A percentile compares a stretch with the other conserved stretches of the same genome.
phyloP scores from a whole-genome alignment of 2,329 filamentous ascomycete species.

The Xylaria sp. region DNA sequence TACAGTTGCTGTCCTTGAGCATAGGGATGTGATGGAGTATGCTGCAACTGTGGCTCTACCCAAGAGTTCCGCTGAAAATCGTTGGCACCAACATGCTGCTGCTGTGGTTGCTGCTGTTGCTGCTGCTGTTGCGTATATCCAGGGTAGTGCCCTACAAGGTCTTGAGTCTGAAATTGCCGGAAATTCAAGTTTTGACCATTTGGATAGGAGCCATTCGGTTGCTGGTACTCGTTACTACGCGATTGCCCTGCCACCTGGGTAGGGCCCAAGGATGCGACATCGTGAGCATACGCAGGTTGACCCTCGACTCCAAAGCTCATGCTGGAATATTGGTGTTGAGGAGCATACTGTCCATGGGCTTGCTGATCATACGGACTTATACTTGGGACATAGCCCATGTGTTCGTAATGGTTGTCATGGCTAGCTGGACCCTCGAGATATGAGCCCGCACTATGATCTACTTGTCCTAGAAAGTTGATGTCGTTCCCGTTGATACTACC shows the following conservation, averaged over 20 bases:
- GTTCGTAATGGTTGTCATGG: slow-evolving; percentile 28
- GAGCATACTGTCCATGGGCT: slow-evolving; percentile 24
- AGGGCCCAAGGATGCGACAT: slow-evolving; percentile 23
- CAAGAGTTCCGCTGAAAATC: slow-evolving; percentile 31
- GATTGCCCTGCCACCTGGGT: slow-evolving; percentile 19
- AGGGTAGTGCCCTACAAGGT: slow-evolving; percentile 22
- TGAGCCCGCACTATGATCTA: slow-evolving; percentile 25
- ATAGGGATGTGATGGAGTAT: slow-evolving; percentile 16
- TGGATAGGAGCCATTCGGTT: slow-evolving; percentile 26
- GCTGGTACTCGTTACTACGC: slow-evolving; percentile 26
- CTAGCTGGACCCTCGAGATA: slow-evolving; percentile 25
- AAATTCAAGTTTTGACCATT: slow-evolving; percentile 30
- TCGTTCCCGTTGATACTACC: slow-evolving; percentile 5
- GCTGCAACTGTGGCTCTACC: slow-evolving; percentile 25
- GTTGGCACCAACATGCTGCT: slow-evolving; percentile 26
- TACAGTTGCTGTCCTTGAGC: slow-evolving; percentile 32
- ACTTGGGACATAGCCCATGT: slow-evolving; percentile 21
- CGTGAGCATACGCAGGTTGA: slow-evolving; percentile 21
- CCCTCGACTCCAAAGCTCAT: slow-evolving; percentile 25
- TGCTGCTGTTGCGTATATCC: slow-evolving; percentile 27
- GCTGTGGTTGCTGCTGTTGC: slow-evolving; percentile 2
- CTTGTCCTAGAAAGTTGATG: slow-evolving; percentile 25
- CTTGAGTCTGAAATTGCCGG: slow-evolving; percentile 27
- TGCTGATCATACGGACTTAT: slow-evolving; percentile 30
- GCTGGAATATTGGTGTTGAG: slow-evolving; percentile 32